Evolutionary conservation across 495 filamentous ascomycete species (phyloP), one percentile per base, ranked within the genome.

Genomic region (Podospora sp.): DNA sequence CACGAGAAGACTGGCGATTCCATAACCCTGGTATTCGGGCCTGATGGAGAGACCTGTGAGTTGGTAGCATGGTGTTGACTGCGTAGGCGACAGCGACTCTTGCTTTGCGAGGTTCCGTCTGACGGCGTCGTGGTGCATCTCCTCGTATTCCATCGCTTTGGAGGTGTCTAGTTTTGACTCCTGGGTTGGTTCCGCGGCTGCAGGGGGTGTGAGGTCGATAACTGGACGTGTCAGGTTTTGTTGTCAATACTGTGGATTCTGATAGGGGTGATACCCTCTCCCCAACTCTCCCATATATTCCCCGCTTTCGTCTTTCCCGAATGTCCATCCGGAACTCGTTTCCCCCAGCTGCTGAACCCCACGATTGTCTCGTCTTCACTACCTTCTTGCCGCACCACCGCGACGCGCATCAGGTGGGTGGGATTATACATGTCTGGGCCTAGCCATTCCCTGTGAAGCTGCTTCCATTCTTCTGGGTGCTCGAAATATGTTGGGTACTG

Each of bases 321-420:
- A 26, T 20, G 7, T 1, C n/a, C n/a, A 33, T 59, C 6, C 27
- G 16, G 6, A 6, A 26, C 56, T 8, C 25, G 4, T 26, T 33
- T 33, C 24, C 6, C 6, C 56, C 56, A 59, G 56, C 56, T 59
- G 27, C 56, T 59, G 56, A 59, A 59, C n/a, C 56, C 56, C 3
- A 59, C 56, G 2, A 59, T n/a, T 11, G 8, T 59, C 8, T 27
- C 56, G 2, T 27, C 20, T 24, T n/a, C 27, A 22, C 20, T 5
- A 22, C 20, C n/a, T 22, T 59, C 56, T 26, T 59, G 4, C 7
- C 8, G 24, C 8, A 59, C n/a, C 1, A 59, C 56, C 5, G 56
- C 56, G 1, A 29, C 56, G 1, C 56, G 24, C 3, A 59, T 22
- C 11, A 59, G 56, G 3, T 3, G 33, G 2, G 56, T 59, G 24